phyloP scores from a whole-genome alignment of 768 basidiomycete genomes.

The Collybiopsis luxurians region DNA sequence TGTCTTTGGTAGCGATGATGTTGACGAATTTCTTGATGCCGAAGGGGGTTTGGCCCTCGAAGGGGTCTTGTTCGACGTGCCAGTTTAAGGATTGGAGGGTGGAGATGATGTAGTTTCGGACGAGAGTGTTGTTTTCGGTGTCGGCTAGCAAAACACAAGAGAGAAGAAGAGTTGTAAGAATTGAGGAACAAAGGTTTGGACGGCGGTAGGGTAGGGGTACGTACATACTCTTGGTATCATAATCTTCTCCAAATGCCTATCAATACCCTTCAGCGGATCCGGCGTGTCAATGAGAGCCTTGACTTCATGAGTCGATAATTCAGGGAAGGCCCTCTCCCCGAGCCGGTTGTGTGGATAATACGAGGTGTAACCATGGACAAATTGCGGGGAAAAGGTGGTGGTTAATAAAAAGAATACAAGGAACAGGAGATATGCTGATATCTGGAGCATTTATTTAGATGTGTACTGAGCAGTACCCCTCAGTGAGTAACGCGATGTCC shows the following conservation, averaged over 20 bases:
- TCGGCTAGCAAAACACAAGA: conserved; percentile 43
- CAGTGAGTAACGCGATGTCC: no score
- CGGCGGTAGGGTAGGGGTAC: no score
- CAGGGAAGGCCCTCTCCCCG: not conserved
- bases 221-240: conserved; percentile 60
- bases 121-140: conserved; percentile 75
- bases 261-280: conserved; percentile 46
- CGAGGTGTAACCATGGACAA: not conserved
- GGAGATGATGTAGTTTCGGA: conserved; percentile 77
- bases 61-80: conserved; percentile 85
- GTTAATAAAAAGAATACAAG: not conserved
- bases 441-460: no score
- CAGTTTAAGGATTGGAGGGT: conserved; percentile 73
- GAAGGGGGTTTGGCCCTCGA: conserved; percentile 77
- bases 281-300: conserved; percentile 29
- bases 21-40: conserved; percentile 83
- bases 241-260: conserved; percentile 55
- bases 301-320: not conserved
- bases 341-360: not conserved
- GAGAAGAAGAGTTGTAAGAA: not conserved
- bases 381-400: no score
- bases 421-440: no score
- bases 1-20: conserved; percentile 93
- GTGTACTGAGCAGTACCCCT: no score
- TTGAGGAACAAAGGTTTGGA: not conserved